Evolutionary conservation across 1,139 yeast genomes (phyloP).

Genomic region (Spencermartinsiella ligniputridi): DNA sequence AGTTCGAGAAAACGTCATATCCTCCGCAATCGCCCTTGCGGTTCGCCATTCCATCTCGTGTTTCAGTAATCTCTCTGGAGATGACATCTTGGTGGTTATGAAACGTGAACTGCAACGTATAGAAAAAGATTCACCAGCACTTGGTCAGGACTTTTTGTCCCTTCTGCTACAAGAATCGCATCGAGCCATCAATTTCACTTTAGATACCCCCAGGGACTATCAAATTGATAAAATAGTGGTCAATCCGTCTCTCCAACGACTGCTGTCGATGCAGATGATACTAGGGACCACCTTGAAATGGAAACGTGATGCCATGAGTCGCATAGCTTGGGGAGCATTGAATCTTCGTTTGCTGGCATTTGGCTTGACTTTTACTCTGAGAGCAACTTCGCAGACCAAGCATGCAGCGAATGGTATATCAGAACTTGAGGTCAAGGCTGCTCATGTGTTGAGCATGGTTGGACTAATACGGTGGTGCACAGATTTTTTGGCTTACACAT

Average conservation of each 20-base stretch:
- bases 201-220: conserved; percentile 58
- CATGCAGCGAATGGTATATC: conserved; percentile 16
- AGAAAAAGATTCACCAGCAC: conserved; percentile 9
- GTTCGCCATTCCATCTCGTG: conserved; percentile 64
- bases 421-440: conserved; percentile 56
- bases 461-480: conserved; percentile 79
- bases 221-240: conserved; percentile 68
- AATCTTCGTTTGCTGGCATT: conserved; percentile 69
- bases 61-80: conserved; percentile 57
- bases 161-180: conserved; percentile 60
- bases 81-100: conserved; percentile 59
- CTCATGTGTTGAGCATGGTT: conserved; percentile 52
- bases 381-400: conserved; percentile 31
- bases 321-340: conserved; percentile 63
- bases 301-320: conserved; percentile 46
- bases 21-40: conserved; percentile 57
- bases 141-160: conserved; percentile 17
- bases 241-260: conserved; percentile 67
- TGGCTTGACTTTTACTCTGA: conserved; percentile 67
- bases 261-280: conserved; percentile 55
- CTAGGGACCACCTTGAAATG: conserved; percentile 54
- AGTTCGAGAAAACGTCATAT: conserved; percentile 16
- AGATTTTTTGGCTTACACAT: conserved; percentile 60
- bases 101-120: conserved; percentile 31
- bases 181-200: conserved; percentile 61